Evolutionary conservation across 139 green algal species (phyloP).

Genomic region (Haematococcus sp.): DNA sequence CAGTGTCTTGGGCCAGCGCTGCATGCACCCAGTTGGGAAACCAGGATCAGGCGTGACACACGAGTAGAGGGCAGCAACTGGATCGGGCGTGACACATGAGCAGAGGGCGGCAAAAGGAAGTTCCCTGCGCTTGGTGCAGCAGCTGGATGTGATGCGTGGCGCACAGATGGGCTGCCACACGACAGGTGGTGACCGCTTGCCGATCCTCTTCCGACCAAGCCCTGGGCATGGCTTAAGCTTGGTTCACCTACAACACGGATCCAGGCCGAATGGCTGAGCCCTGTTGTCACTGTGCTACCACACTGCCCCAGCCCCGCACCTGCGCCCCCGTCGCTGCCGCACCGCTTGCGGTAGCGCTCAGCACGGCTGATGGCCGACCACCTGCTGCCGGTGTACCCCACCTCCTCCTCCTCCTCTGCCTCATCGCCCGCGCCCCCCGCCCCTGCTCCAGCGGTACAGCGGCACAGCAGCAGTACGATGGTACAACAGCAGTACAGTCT

Average conservation of each 20-base stretch:
- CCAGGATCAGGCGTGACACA: not conserved
- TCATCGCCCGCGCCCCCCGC: constrained; percentile 49
- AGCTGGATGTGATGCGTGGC: no score
- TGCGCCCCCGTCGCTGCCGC: constrained; percentile 42
- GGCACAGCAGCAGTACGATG: no score
- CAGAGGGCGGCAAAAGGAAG: no score
- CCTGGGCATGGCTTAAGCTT: no score
- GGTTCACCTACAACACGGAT: no score
- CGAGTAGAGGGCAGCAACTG: constrained; percentile 21
- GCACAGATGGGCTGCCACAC: no score
- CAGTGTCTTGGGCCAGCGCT: constrained; percentile 18
- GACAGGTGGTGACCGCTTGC: no score
- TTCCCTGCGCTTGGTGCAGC: no score
- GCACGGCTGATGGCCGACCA: constrained; percentile 69
- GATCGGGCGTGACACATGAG: not conserved
- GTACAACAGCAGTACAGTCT: no score
- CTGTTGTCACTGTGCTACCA: no score
- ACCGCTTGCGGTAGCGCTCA: constrained; percentile 74
- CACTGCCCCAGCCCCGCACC: not conserved
- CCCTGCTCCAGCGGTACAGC: not conserved
- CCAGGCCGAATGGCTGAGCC: no score
- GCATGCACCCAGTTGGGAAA: not conserved
- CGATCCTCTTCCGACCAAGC: no score
- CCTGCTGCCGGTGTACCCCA: constrained; percentile 57
- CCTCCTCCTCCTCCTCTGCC: constrained; percentile 35